Evolutionary conservation across 23 red algal species (phyloP).

Genomic region (Chondrus crispus): DNA sequence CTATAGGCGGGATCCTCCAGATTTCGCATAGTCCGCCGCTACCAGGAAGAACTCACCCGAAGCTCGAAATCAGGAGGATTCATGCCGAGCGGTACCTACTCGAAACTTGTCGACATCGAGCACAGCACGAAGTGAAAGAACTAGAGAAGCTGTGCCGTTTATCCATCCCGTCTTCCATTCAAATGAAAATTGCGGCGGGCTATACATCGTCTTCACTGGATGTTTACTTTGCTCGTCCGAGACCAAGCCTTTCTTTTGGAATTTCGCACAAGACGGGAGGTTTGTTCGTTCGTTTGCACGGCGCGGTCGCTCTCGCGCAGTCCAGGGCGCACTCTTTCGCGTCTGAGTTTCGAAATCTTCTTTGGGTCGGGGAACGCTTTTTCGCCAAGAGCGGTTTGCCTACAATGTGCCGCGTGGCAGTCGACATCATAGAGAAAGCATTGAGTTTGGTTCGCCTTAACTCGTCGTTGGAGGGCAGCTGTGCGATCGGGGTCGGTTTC

Average conservation of each 20-base stretch:
- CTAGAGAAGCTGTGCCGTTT: background rate
- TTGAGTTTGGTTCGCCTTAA: background rate
- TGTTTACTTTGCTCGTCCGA: conserved; percentile 7
- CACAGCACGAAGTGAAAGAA: background rate
- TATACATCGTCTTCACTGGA: background rate
- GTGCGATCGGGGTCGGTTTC: background rate
- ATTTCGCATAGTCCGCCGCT: background rate
- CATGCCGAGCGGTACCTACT: conserved; percentile 22
- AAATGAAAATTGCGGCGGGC: background rate
- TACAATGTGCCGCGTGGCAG: background rate
- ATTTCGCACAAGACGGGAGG: conserved; percentile 27
- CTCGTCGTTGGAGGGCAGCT: background rate
- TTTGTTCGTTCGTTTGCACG: conserved; percentile 25
- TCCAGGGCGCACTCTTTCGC: background rate
- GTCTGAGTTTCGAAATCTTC: background rate
- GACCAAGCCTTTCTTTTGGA: background rate
- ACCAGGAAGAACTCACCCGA: background rate
- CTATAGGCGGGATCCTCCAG: conserved; percentile 1
- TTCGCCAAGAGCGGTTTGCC: too few relatives aligned
- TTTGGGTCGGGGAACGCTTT: conserved; percentile 27
- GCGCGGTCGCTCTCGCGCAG: background rate
- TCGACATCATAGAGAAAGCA: background rate
- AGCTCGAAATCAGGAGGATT: conserved; percentile 26
- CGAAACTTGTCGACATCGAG: conserved; percentile 33
- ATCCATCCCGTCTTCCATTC: background rate